A percentile compares a stretch with the other conserved stretches of the same genome.
Evolutionary conservation across 2,329 filamentous ascomycete species (phyloP).

Genomic region (Aureobasidium melanogenum): DNA sequence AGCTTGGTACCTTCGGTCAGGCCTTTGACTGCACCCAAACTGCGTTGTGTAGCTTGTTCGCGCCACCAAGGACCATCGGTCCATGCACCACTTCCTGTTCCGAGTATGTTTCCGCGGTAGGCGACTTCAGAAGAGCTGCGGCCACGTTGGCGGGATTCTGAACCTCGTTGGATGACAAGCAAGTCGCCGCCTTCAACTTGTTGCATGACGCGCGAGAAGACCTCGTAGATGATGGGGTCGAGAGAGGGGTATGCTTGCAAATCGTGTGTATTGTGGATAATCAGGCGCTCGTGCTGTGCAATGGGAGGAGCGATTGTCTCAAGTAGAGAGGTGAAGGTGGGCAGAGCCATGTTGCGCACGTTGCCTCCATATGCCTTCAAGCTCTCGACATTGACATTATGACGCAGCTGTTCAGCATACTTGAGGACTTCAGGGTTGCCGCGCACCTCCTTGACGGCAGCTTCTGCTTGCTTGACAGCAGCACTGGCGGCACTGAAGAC

Average conservation of each 20-base stretch:
- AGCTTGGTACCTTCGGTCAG: slow-evolving; percentile 84
- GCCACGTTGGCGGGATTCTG: slow-evolving; percentile 59
- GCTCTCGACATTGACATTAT: slow-evolving; percentile 71
- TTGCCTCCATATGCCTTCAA: slow-evolving; percentile 79
- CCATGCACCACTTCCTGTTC: slow-evolving; percentile 57
- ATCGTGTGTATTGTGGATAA: slow-evolving; percentile 96
- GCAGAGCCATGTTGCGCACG: slow-evolving; percentile 74
- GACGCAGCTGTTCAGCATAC: slow-evolving; percentile 78
- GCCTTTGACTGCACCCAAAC: slow-evolving; percentile 71
- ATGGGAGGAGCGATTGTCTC: slow-evolving; percentile 95
- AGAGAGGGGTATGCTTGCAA: slow-evolving; percentile 89
- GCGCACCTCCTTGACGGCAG: slow-evolving; percentile 87
- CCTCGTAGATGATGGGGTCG: slow-evolving; percentile 82
- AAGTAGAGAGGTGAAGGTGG: slow-evolving; percentile 89
- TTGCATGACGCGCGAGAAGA: slow-evolving; percentile 95
- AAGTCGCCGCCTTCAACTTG: slow-evolving; percentile 96
- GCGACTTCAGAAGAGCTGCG: slow-evolving; percentile 53
- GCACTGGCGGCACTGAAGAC: slow-evolving; percentile 72
- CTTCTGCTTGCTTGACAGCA: slow-evolving; percentile 88
- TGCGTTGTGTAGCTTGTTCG: slow-evolving; percentile 52
- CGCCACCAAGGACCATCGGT: slow-evolving; percentile 97
- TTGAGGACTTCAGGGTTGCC: slow-evolving; percentile 93
- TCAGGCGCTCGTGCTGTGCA: slow-evolving; percentile 88
- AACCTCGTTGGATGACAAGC: slow-evolving; percentile 85
- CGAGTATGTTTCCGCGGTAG: slow-evolving; percentile 38